Percentiles rank a stretch among this genome's conserved stretches.
Evolutionary conservation across 805 yeast genomes (phyloP).

Genomic region (Metschnikowia lunata): DNA sequence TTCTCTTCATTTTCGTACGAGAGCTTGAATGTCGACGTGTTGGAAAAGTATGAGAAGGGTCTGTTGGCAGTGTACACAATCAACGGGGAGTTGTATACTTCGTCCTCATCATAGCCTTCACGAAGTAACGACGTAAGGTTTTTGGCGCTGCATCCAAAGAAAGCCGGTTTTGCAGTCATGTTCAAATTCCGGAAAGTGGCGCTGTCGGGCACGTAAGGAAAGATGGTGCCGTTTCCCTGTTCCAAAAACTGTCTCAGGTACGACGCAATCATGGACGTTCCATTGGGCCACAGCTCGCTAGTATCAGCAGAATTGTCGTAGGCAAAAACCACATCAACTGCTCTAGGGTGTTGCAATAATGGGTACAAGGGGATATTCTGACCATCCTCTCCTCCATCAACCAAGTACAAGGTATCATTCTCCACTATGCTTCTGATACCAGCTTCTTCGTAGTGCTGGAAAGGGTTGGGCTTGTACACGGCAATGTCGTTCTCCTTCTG

Average conservation of each 20-base stretch:
- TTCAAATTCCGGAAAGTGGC: conserved; percentile 19
- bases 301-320: conserved; percentile 37
- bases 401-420: conserved; percentile 32
- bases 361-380: conserved; percentile 42
- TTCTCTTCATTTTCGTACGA: conserved; percentile 22
- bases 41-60: conserved; percentile 26
- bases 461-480: conserved; percentile 39
- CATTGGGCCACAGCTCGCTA: conserved; percentile 38
- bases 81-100: conserved; percentile 19
- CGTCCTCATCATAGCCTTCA: conserved; percentile 10
- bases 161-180: conserved; percentile 22
- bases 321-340: conserved; percentile 39
- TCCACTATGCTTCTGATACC: conserved; percentile 18
- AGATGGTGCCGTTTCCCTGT: conserved; percentile 25
- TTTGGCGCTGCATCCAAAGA: conserved; percentile 26
- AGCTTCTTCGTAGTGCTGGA: conserved; percentile 21
- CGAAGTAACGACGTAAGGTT: conserved; percentile 21
- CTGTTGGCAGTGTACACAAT: conserved; percentile 29
- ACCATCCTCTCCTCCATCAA: conserved; percentile 43
- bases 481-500: conserved; percentile 34
- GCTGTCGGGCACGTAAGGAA: conserved; percentile 24
- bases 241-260: conserved; percentile 26
- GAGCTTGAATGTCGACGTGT: conserved; percentile 26
- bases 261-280: conserved; percentile 35
- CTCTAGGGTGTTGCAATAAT: conserved; percentile 32